These are phyloP conservation scores for Hyphopichia khmerensis DNA, from an alignment of 1,139 yeast species.

Conservation along the genomic window DNA sequence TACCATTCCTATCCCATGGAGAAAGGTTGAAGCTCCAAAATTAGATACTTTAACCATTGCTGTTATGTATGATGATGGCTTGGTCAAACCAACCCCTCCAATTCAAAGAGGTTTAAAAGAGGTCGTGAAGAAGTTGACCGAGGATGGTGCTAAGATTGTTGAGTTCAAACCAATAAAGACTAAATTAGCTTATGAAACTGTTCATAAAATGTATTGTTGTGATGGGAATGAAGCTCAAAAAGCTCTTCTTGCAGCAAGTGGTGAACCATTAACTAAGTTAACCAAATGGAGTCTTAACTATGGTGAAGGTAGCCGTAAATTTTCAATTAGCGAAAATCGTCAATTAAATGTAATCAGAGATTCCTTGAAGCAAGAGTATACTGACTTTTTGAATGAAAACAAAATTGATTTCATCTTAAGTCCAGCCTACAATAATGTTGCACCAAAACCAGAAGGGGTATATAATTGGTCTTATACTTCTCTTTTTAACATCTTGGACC, in stretches of 20 bases:
- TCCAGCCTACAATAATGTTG: conserved; percentile 71
- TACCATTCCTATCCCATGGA: conserved; percentile 62
- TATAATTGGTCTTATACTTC: conserved; percentile 78
- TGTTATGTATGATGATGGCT: conserved; percentile 22
- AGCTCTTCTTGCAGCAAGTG: conserved; percentile 52
- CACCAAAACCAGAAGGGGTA: conserved; percentile 64
- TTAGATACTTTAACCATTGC: conserved; percentile 27
- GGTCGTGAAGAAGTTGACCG: conserved; percentile 9
- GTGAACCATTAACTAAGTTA: conserved; percentile 62
- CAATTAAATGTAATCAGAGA: conserved; percentile 52
- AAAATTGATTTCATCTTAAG: conserved; percentile 66
- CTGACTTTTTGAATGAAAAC: conserved; percentile 49
- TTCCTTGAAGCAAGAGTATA: conserved; percentile 52
- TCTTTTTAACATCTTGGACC: conserved; percentile 63
- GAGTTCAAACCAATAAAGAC: conserved; percentile 54
- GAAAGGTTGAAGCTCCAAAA: conserved; percentile 31
- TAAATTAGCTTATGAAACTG: conserved; percentile 51
- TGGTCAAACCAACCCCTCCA: conserved; percentile 44
- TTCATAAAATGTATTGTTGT: conserved; percentile 48
- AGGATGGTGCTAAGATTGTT: conserved; percentile 17
- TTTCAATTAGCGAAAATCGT: conserved; percentile 47
- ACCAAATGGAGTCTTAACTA: conserved; percentile 59
- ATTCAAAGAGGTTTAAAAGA: conserved; percentile 22
- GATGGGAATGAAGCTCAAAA: conserved; percentile 63
- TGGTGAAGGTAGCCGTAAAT: conserved; percentile 54